Evolutionary conservation across 371 early-diverging fungal genomes (phyloP).

Genomic region (Nosema granulosis): DNA sequence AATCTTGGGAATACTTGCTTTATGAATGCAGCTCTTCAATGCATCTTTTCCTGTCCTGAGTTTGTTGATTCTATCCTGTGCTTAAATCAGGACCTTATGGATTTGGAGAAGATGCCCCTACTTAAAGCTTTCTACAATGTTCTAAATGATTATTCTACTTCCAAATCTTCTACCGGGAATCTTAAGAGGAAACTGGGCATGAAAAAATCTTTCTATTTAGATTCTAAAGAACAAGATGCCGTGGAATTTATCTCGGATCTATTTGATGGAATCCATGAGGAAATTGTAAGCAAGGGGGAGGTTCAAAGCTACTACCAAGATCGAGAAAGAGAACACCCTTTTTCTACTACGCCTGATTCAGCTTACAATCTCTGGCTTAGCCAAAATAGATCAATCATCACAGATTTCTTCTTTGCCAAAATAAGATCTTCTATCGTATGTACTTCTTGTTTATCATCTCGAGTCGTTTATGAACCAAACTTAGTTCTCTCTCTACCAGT

Average conservation of each 20-base stretch:
- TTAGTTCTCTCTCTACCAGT: conserved; percentile 85
- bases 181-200: conserved; percentile 63
- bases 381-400: conserved; percentile 77
- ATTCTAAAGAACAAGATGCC: conserved; percentile 73
- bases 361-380: conserved; percentile 10
- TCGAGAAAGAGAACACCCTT: background rate
- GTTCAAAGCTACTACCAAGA: no score
- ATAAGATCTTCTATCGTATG: conserved; percentile 75
- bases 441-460: conserved; percentile 73
- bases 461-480: conserved; percentile 80
- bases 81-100: conserved; percentile 48
- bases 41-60: conserved; percentile 79
- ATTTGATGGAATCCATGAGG: conserved; percentile 74
- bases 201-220: conserved; percentile 69
- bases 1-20: conserved; percentile 95
- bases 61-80: conserved; percentile 66
- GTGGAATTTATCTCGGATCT: conserved; percentile 73
- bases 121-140: conserved; percentile 71
- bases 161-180: conserved; percentile 37
- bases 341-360: background rate
- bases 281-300: no score
- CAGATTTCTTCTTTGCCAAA: conserved; percentile 77
- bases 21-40: conserved; percentile 91
- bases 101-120: conserved; percentile 73
- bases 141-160: conserved; percentile 63